A percentile compares a stretch with the other conserved stretches of the same genome.
These are phyloP conservation scores for Wallacemonas sp. DNA, from an alignment of 208 protist species.

Conservation along the genomic window DNA sequence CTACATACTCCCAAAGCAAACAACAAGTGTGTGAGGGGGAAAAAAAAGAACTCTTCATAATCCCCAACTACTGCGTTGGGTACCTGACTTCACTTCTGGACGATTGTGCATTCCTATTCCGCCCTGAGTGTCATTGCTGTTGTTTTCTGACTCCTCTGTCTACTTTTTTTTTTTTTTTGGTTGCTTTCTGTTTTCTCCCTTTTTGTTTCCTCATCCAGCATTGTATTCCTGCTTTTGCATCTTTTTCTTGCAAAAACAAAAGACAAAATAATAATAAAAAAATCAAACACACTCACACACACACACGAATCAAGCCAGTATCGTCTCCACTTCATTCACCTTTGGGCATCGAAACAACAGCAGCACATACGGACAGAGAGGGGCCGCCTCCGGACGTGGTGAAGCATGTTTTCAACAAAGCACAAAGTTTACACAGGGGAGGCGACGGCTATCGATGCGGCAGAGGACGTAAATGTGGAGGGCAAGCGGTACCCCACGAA, in stretches of 20 bases:
- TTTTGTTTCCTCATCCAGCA: not conserved
- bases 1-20: too few relatives aligned
- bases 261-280: not conserved
- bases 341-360: too few relatives aligned
- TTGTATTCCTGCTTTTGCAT: not conserved
- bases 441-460: conserved; percentile 22
- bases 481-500: conserved; percentile 48
- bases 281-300: not conserved
- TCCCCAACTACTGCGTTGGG: too few relatives aligned
- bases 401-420: conserved; percentile 18
- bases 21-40: too few relatives aligned
- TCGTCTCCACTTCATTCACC: too few relatives aligned
- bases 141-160: not conserved
- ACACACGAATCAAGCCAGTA: too few relatives aligned
- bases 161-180: conserved; percentile 17
- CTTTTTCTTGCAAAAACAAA: not conserved
- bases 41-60: too few relatives aligned
- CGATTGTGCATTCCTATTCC: too few relatives aligned
- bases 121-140: too few relatives aligned
- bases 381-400: too few relatives aligned
- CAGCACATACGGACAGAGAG: not conserved
- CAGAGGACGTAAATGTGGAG: conserved; percentile 41
- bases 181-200: conserved; percentile 8
- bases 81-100: too few relatives aligned
- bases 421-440: conserved; percentile 45